Conservation (phyloP, 169 alveolate genomes). For the Plasmodium ovale region DNA sequence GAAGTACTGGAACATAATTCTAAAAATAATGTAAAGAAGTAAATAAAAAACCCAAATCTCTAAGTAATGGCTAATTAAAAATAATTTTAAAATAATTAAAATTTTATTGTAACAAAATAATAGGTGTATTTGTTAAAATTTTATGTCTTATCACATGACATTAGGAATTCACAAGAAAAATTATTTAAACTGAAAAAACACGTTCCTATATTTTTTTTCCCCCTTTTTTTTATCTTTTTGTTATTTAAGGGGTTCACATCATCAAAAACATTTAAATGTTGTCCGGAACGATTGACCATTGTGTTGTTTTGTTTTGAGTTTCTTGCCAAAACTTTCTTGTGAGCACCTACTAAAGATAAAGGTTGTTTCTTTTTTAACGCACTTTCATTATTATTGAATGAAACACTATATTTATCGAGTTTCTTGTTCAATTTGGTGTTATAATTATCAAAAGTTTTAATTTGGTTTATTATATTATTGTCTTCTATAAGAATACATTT, state of each 20-base stretch:
- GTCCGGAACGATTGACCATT: conserved; percentile 6
- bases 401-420: conserved; percentile 3
- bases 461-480: conserved; percentile 13
- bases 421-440: conserved; percentile 12
- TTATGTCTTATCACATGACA: conserved; percentile 74
- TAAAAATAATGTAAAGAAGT: conserved; percentile 46
- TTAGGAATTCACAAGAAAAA: conserved; percentile 68
- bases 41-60: conserved; percentile 30
- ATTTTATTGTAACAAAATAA: conserved; percentile 12
- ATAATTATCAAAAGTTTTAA: conserved; percentile 1
- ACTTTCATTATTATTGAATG: conserved; percentile 21
- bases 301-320: conserved; percentile 5
- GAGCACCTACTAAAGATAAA: conserved; percentile 40
- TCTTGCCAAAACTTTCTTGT: background rate
- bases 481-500: conserved; percentile 12
- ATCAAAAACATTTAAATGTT: conserved; percentile 19
- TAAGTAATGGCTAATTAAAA: background rate
- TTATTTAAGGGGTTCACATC: conserved; percentile 28
- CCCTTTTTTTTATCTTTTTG: conserved; percentile 39
- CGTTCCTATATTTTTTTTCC: conserved; percentile 50
- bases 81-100: conserved; percentile 47
- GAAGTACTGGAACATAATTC: conserved; percentile 27
- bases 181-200: conserved; percentile 60
- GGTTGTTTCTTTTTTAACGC: conserved; percentile 26
- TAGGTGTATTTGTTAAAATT: background rate